Conservation (phyloP, 1,284 basidiomycete genomes). For the Rhizoctonia solani region DNA sequence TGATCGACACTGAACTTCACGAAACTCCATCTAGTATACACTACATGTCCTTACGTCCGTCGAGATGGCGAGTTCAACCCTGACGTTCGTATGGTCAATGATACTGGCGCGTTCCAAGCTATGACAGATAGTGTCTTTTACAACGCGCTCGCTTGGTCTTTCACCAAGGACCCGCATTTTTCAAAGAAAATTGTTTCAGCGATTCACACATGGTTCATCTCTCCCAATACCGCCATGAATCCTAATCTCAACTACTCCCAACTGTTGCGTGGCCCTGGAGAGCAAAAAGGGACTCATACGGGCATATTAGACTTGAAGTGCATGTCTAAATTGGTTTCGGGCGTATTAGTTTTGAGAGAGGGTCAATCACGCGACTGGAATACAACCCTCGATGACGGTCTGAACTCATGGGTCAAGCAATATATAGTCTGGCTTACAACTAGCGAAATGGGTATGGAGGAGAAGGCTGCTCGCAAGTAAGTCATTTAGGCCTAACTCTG, state of each 20-base stretch:
- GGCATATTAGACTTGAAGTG: conserved; percentile 44
- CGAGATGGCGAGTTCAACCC: conserved; percentile 46
- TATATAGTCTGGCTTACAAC: conserved; percentile 43
- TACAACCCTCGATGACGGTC: conserved; percentile 38
- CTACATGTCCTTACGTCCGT: conserved; percentile 22
- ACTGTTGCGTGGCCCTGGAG: conserved; percentile 44
- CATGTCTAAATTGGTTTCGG: conserved; percentile 43
- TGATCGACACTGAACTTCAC: not conserved
- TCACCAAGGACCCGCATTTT: conserved; percentile 41
- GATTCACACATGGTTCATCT: conserved; percentile 44
- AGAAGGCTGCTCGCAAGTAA: conserved; percentile 41
- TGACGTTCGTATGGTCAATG: conserved; percentile 45
- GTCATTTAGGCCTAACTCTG: not conserved
- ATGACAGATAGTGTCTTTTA: conserved; percentile 45
- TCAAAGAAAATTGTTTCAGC: conserved; percentile 37
- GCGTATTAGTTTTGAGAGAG: conserved; percentile 40
- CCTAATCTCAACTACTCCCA: conserved; percentile 48
- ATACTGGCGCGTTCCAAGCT: conserved; percentile 43
- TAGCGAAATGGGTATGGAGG: conserved; percentile 40
- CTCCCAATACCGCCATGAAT: conserved; percentile 45
- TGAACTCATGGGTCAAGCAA: conserved; percentile 41
- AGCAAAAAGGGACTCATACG: conserved; percentile 38
- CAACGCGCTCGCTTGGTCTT: conserved; percentile 45
- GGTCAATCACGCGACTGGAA: conserved; percentile 40
- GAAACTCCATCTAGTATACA: not conserved